A percentile compares a stretch with the other conserved stretches of the same genome.
phyloP scores from a whole-genome alignment of 441 rosid genomes.

The Heliophila coronopifolia region DNA sequence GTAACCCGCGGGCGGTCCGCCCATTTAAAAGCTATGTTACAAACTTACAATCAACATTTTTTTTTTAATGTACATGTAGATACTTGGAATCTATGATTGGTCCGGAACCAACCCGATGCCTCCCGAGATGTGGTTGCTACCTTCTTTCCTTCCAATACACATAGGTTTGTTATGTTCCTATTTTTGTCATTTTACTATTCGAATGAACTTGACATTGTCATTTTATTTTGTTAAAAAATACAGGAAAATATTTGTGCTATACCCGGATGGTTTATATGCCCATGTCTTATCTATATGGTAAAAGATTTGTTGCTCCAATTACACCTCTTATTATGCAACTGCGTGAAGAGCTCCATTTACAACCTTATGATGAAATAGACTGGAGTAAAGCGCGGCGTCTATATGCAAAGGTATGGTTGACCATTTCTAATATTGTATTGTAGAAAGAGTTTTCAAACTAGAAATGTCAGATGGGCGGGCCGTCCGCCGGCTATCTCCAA shows the following conservation, averaged over 20 bases:
- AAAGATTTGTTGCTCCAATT: conserved; percentile 41
- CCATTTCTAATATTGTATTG: background rate
- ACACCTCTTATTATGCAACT: conserved; percentile 35
- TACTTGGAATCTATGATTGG: conserved; percentile 72
- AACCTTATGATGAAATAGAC: conserved; percentile 39
- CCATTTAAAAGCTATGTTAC: too few relatives aligned
- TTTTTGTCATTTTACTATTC: background rate
- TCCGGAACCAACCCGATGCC: conserved; percentile 66
- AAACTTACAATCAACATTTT: background rate
- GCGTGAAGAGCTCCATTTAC: conserved; percentile 42
- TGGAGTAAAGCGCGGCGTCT: conserved; percentile 43
- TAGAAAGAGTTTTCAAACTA: too few relatives aligned
- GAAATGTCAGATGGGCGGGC: too few relatives aligned
- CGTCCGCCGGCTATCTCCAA: too few relatives aligned
- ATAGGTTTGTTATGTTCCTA: conserved; percentile 34
- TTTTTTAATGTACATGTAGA: conserved; percentile 34
- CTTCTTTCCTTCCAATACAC: conserved; percentile 45
- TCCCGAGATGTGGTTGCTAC: conserved; percentile 66
- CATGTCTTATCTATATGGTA: conserved; percentile 53
- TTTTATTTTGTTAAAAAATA: background rate
- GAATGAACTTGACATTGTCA: background rate
- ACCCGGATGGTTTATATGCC: conserved; percentile 53
- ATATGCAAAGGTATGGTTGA: conserved; percentile 33
- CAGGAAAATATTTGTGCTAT: conserved; percentile 46
- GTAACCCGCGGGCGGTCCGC: too few relatives aligned